phyloP scores from a whole-genome alignment of 495 filamentous ascomycete genomes.

The Parathielavia hyrcaniae region DNA sequence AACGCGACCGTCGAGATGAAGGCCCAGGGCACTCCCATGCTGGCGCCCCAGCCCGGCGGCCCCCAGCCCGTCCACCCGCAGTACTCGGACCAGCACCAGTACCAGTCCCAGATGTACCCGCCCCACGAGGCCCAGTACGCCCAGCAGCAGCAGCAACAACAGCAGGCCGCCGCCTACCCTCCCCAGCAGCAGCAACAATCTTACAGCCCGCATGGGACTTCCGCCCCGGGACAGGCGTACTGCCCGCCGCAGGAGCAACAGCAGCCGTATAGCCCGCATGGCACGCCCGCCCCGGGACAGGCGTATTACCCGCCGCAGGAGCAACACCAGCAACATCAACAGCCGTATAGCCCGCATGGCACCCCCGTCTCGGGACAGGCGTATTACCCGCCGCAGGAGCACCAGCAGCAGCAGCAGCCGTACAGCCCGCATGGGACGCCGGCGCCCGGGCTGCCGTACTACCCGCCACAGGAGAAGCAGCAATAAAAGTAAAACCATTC shows the following conservation, averaged over 20 bases:
- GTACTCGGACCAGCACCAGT: conserved; percentile 24
- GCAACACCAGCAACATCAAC: conserved; percentile 4
- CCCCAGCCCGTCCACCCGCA: conserved; percentile 23
- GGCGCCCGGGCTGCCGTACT: conserved; percentile 18
- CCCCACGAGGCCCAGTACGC: not conserved
- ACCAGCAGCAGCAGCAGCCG: not conserved
- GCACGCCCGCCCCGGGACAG: conserved; percentile 21
- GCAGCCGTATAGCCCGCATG: conserved; percentile 14
- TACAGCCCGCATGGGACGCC: conserved; percentile 5
- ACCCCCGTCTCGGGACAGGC: conserved; percentile 22
- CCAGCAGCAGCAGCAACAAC: conserved; percentile 8
- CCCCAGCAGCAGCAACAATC: not conserved
- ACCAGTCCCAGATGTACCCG: conserved; percentile 18
- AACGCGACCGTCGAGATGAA: conserved; percentile 36
- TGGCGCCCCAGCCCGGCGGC: conserved; percentile 21
- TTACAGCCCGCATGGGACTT: conserved; percentile 2
- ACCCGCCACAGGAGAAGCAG: conserved; percentile 9
- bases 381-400: conserved; percentile 22
- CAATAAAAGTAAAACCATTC: no score
- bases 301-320: conserved; percentile 23
- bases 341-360: conserved; percentile 15
- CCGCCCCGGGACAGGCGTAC: conserved; percentile 10
- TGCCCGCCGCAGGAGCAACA: not conserved
- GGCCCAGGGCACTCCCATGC: conserved; percentile 28
- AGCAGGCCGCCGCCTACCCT: conserved; percentile 4